Conservation (phyloP, 163 green algal genomes). For the Chloroidium sp. region DNA sequence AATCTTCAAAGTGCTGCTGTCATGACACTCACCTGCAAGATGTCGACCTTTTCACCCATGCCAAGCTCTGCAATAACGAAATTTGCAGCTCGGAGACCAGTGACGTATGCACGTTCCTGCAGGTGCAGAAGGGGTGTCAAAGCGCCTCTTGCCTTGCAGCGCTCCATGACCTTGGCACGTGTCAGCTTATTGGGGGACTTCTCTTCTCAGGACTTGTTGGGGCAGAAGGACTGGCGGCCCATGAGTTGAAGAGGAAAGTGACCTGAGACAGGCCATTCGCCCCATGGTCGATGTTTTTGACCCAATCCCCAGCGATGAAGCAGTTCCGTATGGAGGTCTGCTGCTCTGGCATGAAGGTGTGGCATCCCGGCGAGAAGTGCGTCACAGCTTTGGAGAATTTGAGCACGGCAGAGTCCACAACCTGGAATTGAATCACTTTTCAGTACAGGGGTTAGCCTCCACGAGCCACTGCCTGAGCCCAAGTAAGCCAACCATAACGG, state of each 20-base stretch:
- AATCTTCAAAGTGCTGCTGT: neutral
- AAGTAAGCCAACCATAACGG: no score
- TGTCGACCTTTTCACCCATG: constrained; percentile 39
- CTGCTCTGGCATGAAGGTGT: constrained; percentile 54
- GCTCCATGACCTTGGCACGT: neutral
- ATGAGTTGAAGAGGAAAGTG: neutral
- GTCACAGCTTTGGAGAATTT: constrained; percentile 75
- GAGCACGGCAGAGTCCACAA: constrained; percentile 74
- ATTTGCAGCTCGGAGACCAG: constrained; percentile 80
- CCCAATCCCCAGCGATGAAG: constrained; percentile 79
- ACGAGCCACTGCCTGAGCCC: no score
- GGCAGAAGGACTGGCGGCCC: neutral
- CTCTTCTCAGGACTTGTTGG: neutral
- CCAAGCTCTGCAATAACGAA: constrained; percentile 56
- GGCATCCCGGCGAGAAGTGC: constrained; percentile 76
- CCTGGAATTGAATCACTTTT: constrained; percentile 13
- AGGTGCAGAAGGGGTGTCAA: neutral
- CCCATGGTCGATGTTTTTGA: constrained; percentile 75
- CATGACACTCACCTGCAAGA: constrained; percentile 30
- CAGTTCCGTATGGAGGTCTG: constrained; percentile 61
- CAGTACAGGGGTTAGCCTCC: no score
- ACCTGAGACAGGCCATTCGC: constrained; percentile 78
- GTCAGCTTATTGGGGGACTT: neutral
- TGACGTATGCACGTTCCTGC: constrained; percentile 87
- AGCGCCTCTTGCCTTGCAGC: neutral